phyloP scores from a whole-genome alignment of 2,329 filamentous ascomycete species.

The Fusarium sp. region DNA sequence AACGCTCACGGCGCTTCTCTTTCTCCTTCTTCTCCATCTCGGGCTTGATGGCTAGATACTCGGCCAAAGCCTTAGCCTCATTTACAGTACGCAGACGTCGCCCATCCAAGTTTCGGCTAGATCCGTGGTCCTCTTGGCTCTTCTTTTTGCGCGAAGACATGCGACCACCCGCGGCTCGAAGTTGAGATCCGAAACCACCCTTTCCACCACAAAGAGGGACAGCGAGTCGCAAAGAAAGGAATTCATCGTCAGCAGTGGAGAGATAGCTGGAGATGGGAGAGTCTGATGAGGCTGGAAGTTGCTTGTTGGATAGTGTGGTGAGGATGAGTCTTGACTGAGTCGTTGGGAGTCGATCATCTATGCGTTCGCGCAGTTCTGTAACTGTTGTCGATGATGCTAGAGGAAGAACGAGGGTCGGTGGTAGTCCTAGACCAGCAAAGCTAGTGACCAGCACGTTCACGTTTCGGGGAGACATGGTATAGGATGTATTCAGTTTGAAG shows the following conservation, averaged over 20 bases:
- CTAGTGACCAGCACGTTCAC: slow-evolving; percentile 88
- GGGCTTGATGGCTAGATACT: slow-evolving; percentile 94
- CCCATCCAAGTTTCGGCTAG: slow-evolving; percentile 92
- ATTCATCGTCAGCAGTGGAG: slow-evolving; percentile 65
- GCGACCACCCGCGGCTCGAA: slow-evolving; percentile 94
- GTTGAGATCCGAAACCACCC: slow-evolving; percentile 96
- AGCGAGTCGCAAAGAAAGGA: slow-evolving; percentile 85
- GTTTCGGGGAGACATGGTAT: slow-evolving; percentile 63
- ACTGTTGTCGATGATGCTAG: slow-evolving; percentile 72
- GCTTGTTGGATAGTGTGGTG: slow-evolving; percentile 82
- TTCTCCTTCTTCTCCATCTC: slow-evolving; percentile 97
- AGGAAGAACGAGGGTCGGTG: slow-evolving; percentile 83
- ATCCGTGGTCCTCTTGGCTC: slow-evolving; percentile 85
- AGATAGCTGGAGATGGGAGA: slow-evolving; percentile 71
- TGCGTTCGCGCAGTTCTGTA: slow-evolving; percentile 70
- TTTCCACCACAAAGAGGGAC: slow-evolving; percentile 90
- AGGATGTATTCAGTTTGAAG: neutral
- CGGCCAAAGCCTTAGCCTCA: slow-evolving; percentile 93
- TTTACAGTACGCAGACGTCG: slow-evolving; percentile 89
- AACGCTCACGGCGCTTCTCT: slow-evolving; percentile 83
- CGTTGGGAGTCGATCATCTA: slow-evolving; percentile 70
- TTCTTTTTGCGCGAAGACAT: slow-evolving; percentile 97
- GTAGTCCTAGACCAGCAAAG: slow-evolving; percentile 83
- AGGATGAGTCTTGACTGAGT: slow-evolving; percentile 73
- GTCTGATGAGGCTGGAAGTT: slow-evolving; percentile 65